A percentile compares a stretch with the other conserved stretches of the same genome.
Conservation (phyloP, 2,329 filamentous ascomycete species). For the Colletotrichum gigasporum region DNA sequence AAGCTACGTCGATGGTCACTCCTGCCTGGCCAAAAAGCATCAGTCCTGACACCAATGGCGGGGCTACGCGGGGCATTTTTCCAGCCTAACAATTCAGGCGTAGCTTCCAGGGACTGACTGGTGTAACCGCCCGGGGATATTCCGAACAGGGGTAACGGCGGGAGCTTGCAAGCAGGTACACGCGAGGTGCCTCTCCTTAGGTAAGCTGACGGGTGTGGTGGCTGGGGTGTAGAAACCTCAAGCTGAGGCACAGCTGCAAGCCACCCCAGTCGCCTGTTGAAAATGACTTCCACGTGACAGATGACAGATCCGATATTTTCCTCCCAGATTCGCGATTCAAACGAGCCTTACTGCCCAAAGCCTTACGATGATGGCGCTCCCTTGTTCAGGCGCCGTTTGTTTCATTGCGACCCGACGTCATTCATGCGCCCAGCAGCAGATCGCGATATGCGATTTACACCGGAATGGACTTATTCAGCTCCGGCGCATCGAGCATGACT, state of each 20-base stretch:
- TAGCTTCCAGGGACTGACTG: not conserved
- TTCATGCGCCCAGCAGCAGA: constrained; percentile 1
- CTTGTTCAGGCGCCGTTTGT: constrained; percentile 5
- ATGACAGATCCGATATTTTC: not conserved
- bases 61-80: constrained; percentile 30
- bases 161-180: too few species aligned
- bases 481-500: constrained; percentile 14
- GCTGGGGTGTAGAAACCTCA: not conserved
- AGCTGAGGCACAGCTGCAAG: not conserved
- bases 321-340: not conserved
- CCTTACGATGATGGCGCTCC: not conserved
- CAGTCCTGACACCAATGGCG: constrained; percentile 14
- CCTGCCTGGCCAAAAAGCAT: constrained; percentile 13
- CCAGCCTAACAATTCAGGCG: constrained; percentile 11
- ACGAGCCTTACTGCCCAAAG: not conserved
- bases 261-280: not conserved
- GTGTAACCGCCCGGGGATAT: constrained; percentile 1
- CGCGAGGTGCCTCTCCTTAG: too few species aligned
- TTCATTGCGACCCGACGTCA: constrained; percentile 8
- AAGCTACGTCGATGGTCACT: constrained; percentile 28
- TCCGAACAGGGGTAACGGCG: not conserved
- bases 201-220: not conserved
- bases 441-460: not conserved
- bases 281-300: constrained; percentile 6
- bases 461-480: constrained; percentile 1